phyloP scores from a whole-genome alignment of 371 early-diverging fungal species.

The Apophysomyces variabilis region DNA sequence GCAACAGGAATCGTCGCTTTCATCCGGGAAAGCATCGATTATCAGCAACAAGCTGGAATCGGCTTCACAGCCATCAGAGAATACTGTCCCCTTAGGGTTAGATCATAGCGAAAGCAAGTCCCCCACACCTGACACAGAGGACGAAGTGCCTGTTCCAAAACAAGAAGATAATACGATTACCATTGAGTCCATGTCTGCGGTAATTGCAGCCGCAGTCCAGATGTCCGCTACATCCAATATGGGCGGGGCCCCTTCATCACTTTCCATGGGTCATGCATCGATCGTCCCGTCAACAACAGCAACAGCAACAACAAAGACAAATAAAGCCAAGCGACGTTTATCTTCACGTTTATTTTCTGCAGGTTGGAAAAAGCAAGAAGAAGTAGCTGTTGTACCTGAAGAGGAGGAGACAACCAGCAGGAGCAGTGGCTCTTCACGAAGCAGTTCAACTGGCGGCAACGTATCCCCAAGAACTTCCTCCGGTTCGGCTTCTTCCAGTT shows the following conservation, averaged over 20 bases:
- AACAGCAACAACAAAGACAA: conserved; percentile 3
- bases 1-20: conserved; percentile 31
- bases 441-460: conserved; percentile 7
- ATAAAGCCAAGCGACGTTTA: conserved; percentile 5
- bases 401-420: conserved; percentile 8
- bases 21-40: conserved; percentile 42
- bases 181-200: conserved; percentile 52
- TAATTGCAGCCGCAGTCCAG: conserved; percentile 52
- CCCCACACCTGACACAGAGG: conserved; percentile 5
- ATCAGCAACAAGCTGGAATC: conserved; percentile 14
- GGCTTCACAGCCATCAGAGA: neutral
- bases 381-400: neutral
- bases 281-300: conserved; percentile 26
- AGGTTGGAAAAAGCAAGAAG: conserved; percentile 11
- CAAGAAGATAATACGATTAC: conserved; percentile 24
- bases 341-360: conserved; percentile 11
- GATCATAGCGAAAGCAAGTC: neutral
- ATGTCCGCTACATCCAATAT: conserved; percentile 31
- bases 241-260: conserved; percentile 35
- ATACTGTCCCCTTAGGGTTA: conserved; percentile 2
- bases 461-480: conserved; percentile 18
- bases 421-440: conserved; percentile 18
- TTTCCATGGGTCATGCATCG: conserved; percentile 49
- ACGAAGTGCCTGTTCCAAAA: conserved; percentile 12
- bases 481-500: conserved; percentile 5